Percentiles rank a stretch among this genome's conserved stretches.
Conservation (phyloP, 805 yeast genomes). For the Saccharomycopsis amapae region DNA sequence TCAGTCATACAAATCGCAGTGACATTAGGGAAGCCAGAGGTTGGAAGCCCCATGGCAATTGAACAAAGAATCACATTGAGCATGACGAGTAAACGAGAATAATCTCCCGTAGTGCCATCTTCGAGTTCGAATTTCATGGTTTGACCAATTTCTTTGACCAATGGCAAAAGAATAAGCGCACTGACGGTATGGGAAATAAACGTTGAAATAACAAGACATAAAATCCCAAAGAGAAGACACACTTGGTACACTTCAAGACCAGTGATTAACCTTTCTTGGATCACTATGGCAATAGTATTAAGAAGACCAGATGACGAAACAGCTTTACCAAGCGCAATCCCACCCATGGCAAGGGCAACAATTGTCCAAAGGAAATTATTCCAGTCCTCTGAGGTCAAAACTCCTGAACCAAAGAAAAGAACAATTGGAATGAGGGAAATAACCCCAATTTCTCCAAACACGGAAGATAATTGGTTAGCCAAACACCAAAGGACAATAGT, state of each 20-base stretch:
- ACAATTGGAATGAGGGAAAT: constrained; percentile 84
- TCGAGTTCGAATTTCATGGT: constrained; percentile 34
- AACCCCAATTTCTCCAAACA: constrained; percentile 95
- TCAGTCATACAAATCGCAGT: constrained; percentile 94
- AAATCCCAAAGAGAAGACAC: constrained; percentile 69
- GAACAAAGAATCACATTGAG: constrained; percentile 67
- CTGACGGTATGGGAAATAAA: constrained; percentile 97
- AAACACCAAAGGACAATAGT: constrained; percentile 90
- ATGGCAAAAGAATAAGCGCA: constrained; percentile 85
- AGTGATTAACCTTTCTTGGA: constrained; percentile 52
- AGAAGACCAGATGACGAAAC: constrained; percentile 87
- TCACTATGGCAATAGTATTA: constrained; percentile 63
- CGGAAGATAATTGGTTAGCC: constrained; percentile 60
- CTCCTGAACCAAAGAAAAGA: constrained; percentile 88
- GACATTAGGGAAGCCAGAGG: constrained; percentile 96
- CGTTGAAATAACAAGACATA: constrained; percentile 80
- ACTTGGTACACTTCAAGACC: constrained; percentile 63
- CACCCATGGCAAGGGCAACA: constrained; percentile 95
- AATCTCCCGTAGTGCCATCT: constrained; percentile 46
- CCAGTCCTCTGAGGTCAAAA: constrained; percentile 82
- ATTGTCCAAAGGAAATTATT: constrained; percentile 97
- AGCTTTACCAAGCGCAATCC: constrained; percentile 90
- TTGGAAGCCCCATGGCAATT: constrained; percentile 95
- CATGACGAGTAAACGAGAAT: constrained; percentile 75
- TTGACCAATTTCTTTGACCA: constrained; percentile 85